These are phyloP conservation scores for Mycocentrospora acerina DNA, from an alignment of 2,329 filamentous ascomycete genomes.

Conservation along the genomic window DNA sequence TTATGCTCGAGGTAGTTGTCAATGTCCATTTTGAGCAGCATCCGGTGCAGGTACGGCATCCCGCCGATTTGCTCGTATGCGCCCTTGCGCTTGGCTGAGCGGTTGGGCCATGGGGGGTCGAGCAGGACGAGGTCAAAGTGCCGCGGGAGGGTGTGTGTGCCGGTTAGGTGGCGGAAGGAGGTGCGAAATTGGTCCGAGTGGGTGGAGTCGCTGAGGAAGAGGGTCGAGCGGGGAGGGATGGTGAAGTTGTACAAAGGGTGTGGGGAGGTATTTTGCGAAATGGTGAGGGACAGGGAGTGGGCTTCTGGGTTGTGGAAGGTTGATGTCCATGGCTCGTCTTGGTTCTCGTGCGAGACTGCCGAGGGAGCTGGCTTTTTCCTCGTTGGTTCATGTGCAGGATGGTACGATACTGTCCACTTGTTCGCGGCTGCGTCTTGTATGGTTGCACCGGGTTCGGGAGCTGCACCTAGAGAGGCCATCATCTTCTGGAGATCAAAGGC, in stretches of 20 bases:
- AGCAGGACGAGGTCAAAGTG: constrained; percentile 69
- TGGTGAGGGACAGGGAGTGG: constrained; percentile 25
- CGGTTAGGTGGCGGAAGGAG: constrained; percentile 39
- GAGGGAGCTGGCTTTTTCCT: constrained; percentile 8
- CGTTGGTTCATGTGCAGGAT: constrained; percentile 16
- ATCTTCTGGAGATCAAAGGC: constrained; percentile 36
- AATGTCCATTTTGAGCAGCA: constrained; percentile 50
- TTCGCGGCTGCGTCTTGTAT: constrained; percentile 14
- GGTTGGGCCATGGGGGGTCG: constrained; percentile 81
- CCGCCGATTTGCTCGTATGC: constrained; percentile 49
- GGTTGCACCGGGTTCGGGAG: constrained; percentile 21
- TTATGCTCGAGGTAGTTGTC: constrained; percentile 41
- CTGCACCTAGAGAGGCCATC: constrained; percentile 37
- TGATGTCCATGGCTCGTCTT: constrained; percentile 25
- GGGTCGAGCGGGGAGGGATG: constrained; percentile 53
- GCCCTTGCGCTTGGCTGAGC: constrained; percentile 66
- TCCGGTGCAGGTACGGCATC: constrained; percentile 49
- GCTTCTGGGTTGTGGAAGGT: constrained; percentile 34
- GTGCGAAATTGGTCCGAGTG: constrained; percentile 39
- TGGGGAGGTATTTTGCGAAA: constrained; percentile 14
- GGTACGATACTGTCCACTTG: constrained; percentile 30
- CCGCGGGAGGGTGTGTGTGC: constrained; percentile 46
- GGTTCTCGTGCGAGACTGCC: constrained; percentile 8
- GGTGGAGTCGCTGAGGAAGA: constrained; percentile 52
- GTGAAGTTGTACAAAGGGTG: constrained; percentile 37